Percentiles rank a stretch among this genome's conserved stretches.
These are phyloP conservation scores for Cladosporium austrohemisphaericum DNA, from an alignment of 2,329 filamentous ascomycete species.

Conservation along the genomic window DNA sequence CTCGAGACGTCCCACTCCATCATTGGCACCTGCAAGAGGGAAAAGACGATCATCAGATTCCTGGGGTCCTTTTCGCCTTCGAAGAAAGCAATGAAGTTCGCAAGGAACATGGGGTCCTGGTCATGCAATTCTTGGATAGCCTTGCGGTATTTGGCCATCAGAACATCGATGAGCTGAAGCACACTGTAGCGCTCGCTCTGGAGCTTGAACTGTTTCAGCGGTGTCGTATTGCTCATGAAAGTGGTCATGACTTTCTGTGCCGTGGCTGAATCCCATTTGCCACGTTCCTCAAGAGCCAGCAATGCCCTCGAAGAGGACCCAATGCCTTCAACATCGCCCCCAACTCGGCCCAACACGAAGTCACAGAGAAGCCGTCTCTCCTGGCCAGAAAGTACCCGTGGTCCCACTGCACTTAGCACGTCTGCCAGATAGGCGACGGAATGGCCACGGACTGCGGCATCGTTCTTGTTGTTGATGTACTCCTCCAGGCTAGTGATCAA, in stretches of 20 bases:
- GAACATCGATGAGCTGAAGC: slow-evolving; percentile 56
- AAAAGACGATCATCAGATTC: slow-evolving; percentile 68
- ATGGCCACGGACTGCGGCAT: slow-evolving; percentile 57
- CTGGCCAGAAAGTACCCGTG: slow-evolving; percentile 56
- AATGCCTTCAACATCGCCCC: slow-evolving; percentile 51
- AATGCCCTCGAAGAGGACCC: slow-evolving; percentile 58
- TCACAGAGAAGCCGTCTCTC: slow-evolving; percentile 58
- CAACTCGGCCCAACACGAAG: slow-evolving; percentile 62
- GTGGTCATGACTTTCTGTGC: slow-evolving; percentile 52
- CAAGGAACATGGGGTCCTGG: slow-evolving; percentile 51
- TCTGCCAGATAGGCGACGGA: slow-evolving; percentile 51
- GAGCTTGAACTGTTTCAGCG: slow-evolving; percentile 60
- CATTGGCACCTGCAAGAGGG: slow-evolving; percentile 63
- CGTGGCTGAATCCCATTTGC: slow-evolving; percentile 57
- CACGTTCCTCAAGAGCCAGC: slow-evolving; percentile 55
- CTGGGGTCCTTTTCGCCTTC: slow-evolving; percentile 66
- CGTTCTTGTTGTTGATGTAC: slow-evolving; percentile 62
- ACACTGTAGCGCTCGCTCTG: slow-evolving; percentile 59
- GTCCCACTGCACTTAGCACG: slow-evolving; percentile 48
- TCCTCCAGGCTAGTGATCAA: slow-evolving; percentile 62
- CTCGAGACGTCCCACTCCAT: slow-evolving; percentile 63
- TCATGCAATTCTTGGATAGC: slow-evolving; percentile 56
- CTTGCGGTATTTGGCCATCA: slow-evolving; percentile 59
- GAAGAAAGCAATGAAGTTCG: slow-evolving; percentile 61
- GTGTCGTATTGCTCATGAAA: slow-evolving; percentile 49